phyloP scores from a whole-genome alignment of 176 grass and related monocot species.

The Aechmea fasciata region DNA sequence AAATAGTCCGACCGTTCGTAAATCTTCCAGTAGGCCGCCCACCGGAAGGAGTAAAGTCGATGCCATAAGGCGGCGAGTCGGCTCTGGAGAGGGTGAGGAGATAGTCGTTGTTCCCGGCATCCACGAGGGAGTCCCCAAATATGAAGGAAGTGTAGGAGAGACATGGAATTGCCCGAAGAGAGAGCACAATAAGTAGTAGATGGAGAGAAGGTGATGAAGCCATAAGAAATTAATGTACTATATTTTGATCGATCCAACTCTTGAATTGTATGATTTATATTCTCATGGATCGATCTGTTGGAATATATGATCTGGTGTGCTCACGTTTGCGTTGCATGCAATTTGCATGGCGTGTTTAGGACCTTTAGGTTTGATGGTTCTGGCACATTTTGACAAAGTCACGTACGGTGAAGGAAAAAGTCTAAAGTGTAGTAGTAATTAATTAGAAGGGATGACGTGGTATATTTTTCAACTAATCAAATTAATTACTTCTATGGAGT shows the following conservation, averaged over 20 bases:
- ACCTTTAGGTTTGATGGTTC: background rate
- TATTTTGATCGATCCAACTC: background rate
- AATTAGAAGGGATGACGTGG: background rate
- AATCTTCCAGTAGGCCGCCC: constrained; percentile 79
- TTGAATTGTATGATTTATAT: constrained; percentile 24
- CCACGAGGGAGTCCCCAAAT: constrained; percentile 90
- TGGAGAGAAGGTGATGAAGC: constrained; percentile 15
- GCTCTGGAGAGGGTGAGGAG: constrained; percentile 81
- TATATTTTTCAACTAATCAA: background rate
- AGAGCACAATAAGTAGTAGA: constrained; percentile 22
- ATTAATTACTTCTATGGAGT: too few species aligned
- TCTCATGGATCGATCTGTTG: background rate
- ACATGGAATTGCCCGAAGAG: constrained; percentile 25
- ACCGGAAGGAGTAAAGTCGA: constrained; percentile 59
- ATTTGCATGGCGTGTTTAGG: constrained; percentile 8
- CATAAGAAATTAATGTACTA: constrained; percentile 11
- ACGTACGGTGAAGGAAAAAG: constrained; percentile 21
- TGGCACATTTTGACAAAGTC: constrained; percentile 27
- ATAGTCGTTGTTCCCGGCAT: constrained; percentile 84
- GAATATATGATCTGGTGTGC: background rate
- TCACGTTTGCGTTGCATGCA: background rate
- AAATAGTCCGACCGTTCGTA: constrained; percentile 81
- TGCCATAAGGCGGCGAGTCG: constrained; percentile 62
- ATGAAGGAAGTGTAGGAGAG: constrained; percentile 45
- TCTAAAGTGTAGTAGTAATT: constrained; percentile 10